Percentiles rank a stretch among this genome's conserved stretches.
Conservation (phyloP, 31 red algal genomes). For the Odonthalia washingtoniensis region DNA sequence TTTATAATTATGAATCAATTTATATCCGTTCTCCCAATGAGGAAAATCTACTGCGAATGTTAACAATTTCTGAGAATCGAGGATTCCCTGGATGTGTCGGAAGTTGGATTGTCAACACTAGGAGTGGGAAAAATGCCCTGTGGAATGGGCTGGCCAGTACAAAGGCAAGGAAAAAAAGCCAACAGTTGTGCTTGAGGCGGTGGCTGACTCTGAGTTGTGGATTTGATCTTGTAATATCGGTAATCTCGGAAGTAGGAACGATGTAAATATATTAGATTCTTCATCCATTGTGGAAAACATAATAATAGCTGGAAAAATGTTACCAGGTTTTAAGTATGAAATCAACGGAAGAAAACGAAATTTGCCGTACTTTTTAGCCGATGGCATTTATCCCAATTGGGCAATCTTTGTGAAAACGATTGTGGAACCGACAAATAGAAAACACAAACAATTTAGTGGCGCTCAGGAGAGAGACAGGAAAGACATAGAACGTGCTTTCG, state of each 20-base stretch:
- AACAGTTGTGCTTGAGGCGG: too few species aligned
- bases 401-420: constrained; percentile 45
- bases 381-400: constrained; percentile 47
- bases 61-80: too few species aligned
- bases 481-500: constrained; percentile 20
- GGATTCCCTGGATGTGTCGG: too few species aligned
- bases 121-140: too few species aligned
- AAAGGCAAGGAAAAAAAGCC: too few species aligned
- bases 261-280: constrained; percentile 37
- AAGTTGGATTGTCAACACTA: too few species aligned
- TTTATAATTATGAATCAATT: too few species aligned
- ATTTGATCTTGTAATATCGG: too few species aligned
- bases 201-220: too few species aligned
- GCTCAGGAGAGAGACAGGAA: constrained; percentile 10
- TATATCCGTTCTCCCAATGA: too few species aligned
- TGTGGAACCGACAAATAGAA: neutral
- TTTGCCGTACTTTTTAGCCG: constrained; percentile 21
- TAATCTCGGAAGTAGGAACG: constrained; percentile 40
- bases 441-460: neutral
- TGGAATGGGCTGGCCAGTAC: too few species aligned
- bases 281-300: constrained; percentile 34
- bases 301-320: constrained; percentile 36
- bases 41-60: too few species aligned
- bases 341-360: neutral
- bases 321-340: neutral